Evolutionary conservation across 2,329 filamentous ascomycete species (phyloP).

Genomic region (Trichoderma koningiopsis): DNA sequence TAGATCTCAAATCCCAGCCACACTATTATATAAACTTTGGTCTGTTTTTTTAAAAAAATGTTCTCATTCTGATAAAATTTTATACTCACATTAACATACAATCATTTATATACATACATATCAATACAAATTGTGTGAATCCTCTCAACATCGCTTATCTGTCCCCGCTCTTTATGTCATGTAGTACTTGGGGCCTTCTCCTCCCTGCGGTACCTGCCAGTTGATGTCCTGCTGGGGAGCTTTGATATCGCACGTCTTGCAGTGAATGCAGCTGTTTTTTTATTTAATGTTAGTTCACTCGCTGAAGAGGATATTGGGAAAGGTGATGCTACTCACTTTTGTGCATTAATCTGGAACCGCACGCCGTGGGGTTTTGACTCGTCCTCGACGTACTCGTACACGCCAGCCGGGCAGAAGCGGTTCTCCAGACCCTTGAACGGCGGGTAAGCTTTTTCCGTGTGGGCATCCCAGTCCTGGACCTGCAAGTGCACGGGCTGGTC

Average conservation of each 20-base stretch:
- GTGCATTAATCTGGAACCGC: conserved; percentile 94
- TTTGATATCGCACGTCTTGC: conserved; percentile 99
- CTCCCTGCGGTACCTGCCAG: conserved; percentile 92
- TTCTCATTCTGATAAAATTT: not conserved
- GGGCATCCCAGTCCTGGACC: conserved; percentile 92
- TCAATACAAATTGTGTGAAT: conserved; percentile 3
- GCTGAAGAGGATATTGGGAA: not conserved
- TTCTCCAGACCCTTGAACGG: conserved; percentile 92
- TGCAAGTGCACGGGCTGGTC: conserved; percentile 96
- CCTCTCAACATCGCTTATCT: not conserved
- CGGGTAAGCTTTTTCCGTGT: conserved; percentile 81
- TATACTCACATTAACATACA: not conserved
- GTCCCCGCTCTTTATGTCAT: conserved; percentile 52
- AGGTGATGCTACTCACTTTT: conserved; percentile 73
- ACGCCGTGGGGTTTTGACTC: conserved; percentile 82
- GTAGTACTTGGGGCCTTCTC: conserved; percentile 74
- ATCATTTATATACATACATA: conserved; percentile 5
- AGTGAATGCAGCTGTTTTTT: conserved; percentile 82
- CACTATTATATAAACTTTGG: not conserved
- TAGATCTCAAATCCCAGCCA: not conserved
- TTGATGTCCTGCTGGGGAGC: conserved; percentile 96
- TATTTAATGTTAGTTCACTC: not conserved
- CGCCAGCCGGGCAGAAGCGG: conserved; percentile 93
- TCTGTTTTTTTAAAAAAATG: not conserved
- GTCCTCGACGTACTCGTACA: conserved; percentile 98